phyloP scores from a whole-genome alignment of 306 rosid species.

The Cercis canadensis region DNA sequence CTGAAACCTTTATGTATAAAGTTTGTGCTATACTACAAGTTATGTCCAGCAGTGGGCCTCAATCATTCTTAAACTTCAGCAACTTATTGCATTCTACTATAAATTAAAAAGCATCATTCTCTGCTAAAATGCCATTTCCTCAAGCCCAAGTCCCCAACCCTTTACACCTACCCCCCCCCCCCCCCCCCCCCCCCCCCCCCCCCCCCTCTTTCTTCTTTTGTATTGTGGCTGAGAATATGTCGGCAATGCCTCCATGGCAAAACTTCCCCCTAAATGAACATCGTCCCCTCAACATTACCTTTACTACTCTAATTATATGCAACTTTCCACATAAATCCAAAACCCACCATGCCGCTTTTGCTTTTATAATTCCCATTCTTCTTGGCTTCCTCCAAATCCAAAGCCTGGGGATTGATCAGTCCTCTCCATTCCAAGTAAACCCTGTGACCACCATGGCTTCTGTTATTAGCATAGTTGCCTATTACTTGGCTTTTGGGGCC shows the following conservation, averaged over 20 bases:
- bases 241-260: neutral
- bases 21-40: no score
- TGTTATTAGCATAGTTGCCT: neutral
- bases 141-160: no score
- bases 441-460: neutral
- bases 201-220: neutral
- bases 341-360: neutral
- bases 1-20: no score
- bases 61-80: no score
- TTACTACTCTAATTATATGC: neutral
- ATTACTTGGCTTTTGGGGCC: neutral
- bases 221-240: neutral
- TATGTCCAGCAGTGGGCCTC: no score
- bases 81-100: neutral
- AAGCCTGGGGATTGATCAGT: neutral
- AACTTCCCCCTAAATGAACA: neutral
- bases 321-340: neutral
- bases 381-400: constrained; percentile 7
- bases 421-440: neutral
- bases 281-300: neutral
- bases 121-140: neutral
- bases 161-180: no score
- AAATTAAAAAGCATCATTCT: neutral
- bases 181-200: no score
- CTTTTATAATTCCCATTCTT: neutral